Percentiles rank a stretch among this genome's conserved stretches.
These are phyloP conservation scores for Gossypium davidsonii DNA, from an alignment of 441 rosid genomes.

Conservation along the genomic window DNA sequence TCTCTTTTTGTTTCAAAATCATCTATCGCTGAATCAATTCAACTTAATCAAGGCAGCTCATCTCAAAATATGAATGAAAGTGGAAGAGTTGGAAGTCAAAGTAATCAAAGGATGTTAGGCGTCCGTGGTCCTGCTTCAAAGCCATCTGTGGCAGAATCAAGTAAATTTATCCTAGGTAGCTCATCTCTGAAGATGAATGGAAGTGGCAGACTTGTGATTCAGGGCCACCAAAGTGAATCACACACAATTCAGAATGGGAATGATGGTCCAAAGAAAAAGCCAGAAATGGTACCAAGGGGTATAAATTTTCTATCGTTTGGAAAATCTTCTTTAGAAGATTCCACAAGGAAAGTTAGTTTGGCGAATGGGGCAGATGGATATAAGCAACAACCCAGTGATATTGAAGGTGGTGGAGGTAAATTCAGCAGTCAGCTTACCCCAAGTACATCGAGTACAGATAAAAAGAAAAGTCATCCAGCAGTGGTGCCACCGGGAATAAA, in stretches of 20 bases:
- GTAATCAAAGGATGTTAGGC: conserved; percentile 25
- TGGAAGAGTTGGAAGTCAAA: conserved; percentile 27
- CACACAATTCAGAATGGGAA: conserved; percentile 20
- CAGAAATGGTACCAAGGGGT: conserved; percentile 50
- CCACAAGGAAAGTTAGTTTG: conserved; percentile 14
- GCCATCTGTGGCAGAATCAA: conserved; percentile 27
- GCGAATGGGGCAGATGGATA: conserved; percentile 12
- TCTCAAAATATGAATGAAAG: conserved; percentile 29
- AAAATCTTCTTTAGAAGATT: conserved; percentile 24
- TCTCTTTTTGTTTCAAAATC: conserved; percentile 30
- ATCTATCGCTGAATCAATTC: conserved; percentile 25
- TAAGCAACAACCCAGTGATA: not conserved
- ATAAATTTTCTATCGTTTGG: conserved; percentile 80
- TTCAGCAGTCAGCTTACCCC: conserved; percentile 14
- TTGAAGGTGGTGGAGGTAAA: not conserved
- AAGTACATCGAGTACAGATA: not conserved
- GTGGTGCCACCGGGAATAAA: conserved; percentile 8
- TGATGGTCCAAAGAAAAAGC: conserved; percentile 27
- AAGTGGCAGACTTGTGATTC: conserved; percentile 26
- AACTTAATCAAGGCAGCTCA: conserved; percentile 24
- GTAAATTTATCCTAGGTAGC: conserved; percentile 22
- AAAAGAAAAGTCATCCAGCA: conserved; percentile 18
- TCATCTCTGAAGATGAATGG: conserved; percentile 31
- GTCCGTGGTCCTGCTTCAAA: conserved; percentile 27
- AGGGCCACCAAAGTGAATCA: conserved; percentile 30